Conservation (phyloP, 768 basidiomycete species). For the Cystofilobasidium bisporidii region DNA sequence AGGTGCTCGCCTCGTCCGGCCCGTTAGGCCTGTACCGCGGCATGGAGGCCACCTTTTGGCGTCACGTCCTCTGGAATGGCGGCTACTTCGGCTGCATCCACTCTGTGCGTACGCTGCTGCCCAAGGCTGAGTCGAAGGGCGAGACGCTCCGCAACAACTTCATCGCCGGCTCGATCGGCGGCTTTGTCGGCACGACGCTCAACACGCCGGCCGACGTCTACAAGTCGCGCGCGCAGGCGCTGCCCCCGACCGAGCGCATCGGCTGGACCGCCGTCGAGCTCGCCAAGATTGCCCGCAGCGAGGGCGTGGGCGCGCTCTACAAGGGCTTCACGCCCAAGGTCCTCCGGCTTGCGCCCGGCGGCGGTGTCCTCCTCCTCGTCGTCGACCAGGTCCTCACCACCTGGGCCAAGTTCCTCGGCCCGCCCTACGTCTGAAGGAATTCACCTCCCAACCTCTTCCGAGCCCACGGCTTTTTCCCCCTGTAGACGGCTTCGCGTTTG, state of each 20-base stretch:
- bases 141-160: slow-evolving; percentile 80
- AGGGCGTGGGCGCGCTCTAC: slow-evolving; percentile 75
- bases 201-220: slow-evolving; percentile 89
- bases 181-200: slow-evolving; percentile 68
- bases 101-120: slow-evolving; percentile 67
- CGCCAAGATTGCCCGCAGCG: slow-evolving; percentile 70
- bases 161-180: slow-evolving; percentile 78
- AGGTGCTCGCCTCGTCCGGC: slow-evolving; percentile 67
- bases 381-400: slow-evolving; percentile 39
- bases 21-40: slow-evolving; percentile 68
- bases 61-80: slow-evolving; percentile 37
- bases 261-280: slow-evolving; percentile 42
- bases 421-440: slow-evolving; percentile 34
- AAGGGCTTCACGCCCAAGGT: slow-evolving; percentile 96
- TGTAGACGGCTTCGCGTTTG: too few relatives aligned
- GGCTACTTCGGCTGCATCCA: slow-evolving; percentile 86
- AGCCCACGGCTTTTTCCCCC: too few relatives aligned
- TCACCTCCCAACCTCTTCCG: too few relatives aligned
- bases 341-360: slow-evolving; percentile 85
- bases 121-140: slow-evolving; percentile 70
- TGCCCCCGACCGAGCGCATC: slow-evolving; percentile 54
- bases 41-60: slow-evolving; percentile 97
- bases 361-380: slow-evolving; percentile 74
- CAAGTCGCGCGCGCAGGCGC: slow-evolving; percentile 81
- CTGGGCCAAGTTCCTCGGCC: slow-evolving; percentile 38